Evolutionary conservation across 768 basidiomycete species (phyloP).

Genomic region (Lactifluus hygrophoroides): DNA sequence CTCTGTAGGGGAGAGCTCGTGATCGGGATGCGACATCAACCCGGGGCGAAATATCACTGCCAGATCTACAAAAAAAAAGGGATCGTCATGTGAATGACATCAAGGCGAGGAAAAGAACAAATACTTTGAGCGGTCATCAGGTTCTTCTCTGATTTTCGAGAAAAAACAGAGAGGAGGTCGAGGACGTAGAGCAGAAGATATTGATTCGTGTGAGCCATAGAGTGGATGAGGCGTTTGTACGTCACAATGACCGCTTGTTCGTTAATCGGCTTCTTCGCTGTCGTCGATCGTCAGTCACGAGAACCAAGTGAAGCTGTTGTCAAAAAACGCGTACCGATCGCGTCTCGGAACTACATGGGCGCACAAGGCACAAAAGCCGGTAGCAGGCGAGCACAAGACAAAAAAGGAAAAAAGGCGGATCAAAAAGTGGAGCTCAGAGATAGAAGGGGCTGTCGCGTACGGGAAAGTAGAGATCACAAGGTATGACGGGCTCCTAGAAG

Average conservation of each 20-base stretch:
- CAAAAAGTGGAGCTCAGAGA: conserved; percentile 5
- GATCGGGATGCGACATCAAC: conserved; percentile 78
- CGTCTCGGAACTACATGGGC: conserved; percentile 60
- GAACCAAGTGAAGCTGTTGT: background rate
- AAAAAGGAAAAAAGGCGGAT: conserved; percentile 15
- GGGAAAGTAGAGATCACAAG: conserved; percentile 77
- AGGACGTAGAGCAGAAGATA: conserved; percentile 96
- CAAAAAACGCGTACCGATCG: conserved; percentile 44
- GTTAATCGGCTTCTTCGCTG: conserved; percentile 61
- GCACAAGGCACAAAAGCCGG: background rate
- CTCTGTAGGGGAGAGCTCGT: conserved; percentile 79
- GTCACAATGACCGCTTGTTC: conserved; percentile 65
- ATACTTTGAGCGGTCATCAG: conserved; percentile 91
- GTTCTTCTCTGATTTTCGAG: conserved; percentile 84
- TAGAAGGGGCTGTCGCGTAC: conserved; percentile 40
- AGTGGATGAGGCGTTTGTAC: conserved; percentile 78
- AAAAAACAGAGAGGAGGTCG: conserved; percentile 91
- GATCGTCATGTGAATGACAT: background rate
- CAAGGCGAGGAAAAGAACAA: conserved; percentile 26
- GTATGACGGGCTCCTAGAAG: conserved; percentile 86
- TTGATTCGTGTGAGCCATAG: conserved; percentile 83
- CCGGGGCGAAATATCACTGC: conserved; percentile 97
- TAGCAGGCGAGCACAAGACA: background rate
- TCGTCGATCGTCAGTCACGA: conserved; percentile 14
- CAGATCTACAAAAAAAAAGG: conserved; percentile 48